phyloP scores from a whole-genome alignment of 176 grass and related monocot genomes.

The Triticum urartu region DNA sequence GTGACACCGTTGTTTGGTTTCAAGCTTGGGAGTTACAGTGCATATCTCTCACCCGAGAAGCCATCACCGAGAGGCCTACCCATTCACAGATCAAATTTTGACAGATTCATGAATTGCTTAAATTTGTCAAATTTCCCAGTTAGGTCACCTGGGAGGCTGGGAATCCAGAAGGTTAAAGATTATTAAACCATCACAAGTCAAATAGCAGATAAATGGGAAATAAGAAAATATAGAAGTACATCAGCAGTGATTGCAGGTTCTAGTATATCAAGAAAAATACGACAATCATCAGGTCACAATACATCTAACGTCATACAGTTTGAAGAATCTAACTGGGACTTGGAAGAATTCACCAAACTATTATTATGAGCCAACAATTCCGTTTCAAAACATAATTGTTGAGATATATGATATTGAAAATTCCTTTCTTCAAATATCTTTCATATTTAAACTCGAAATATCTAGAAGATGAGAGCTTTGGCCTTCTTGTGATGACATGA shows the following conservation, averaged over 20 bases:
- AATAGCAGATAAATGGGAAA: neutral
- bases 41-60: no score
- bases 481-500: neutral
- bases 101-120: no score
- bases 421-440: neutral
- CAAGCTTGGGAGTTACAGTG: no score
- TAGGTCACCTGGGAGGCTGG: no score
- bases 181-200: neutral
- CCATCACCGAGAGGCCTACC: no score
- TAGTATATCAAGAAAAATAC: constrained; percentile 69
- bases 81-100: no score
- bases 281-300: constrained; percentile 32
- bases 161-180: no score
- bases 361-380: neutral
- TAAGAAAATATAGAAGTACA: constrained; percentile 44
- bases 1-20: no score
- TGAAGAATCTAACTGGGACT: neutral
- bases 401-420: neutral
- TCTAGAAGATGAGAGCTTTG: neutral
- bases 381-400: neutral
- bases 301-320: constrained; percentile 12
- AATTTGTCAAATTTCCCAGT: no score
- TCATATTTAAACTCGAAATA: neutral
- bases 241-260: constrained; percentile 67
- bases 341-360: neutral